Conservation (phyloP, 106 monocot genomes). For the Iris macrosiphon region DNA sequence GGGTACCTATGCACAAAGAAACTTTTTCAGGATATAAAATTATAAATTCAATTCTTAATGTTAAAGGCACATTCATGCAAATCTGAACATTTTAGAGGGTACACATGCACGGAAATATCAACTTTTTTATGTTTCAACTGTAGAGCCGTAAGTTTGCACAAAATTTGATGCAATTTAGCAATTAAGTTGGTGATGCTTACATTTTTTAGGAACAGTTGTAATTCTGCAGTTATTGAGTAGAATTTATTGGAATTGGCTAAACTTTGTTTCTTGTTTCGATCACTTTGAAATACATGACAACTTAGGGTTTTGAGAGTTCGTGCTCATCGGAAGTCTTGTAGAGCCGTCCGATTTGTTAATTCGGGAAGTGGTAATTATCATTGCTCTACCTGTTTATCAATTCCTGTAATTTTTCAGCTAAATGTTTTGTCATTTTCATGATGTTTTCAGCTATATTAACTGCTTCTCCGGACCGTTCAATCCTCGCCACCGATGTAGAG, state of each 20-base stretch:
- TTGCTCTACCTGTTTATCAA: not conserved
- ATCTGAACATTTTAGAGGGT: no score
- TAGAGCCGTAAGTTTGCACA: no score
- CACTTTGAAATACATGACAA: no score
- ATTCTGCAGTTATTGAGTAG: no score
- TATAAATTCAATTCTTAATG: no score
- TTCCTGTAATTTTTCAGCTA: not conserved
- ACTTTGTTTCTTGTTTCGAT: no score
- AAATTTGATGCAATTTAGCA: not conserved
- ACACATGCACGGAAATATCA: no score
- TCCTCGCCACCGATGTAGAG: conserved; percentile 80
- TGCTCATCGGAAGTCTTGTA: conserved; percentile 76
- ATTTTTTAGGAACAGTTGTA: not conserved
- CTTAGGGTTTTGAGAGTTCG: conserved; percentile 31
- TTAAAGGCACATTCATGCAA: no score
- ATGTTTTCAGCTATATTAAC: conserved; percentile 56
- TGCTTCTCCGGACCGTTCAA: conserved; percentile 75
- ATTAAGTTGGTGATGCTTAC: not conserved
- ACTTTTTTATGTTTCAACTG: no score
- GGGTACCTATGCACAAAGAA: no score
- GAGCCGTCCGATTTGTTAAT: conserved; percentile 76
- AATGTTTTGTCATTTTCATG: not conserved
- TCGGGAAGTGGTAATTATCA: conserved; percentile 53
- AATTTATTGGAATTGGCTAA: not conserved
- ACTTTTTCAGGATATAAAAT: no score